Percentiles rank a stretch among this genome's conserved stretches.
Evolutionary conservation across 179 eudicot species (phyloP).

Genomic region (Carnegiea gigantea): DNA sequence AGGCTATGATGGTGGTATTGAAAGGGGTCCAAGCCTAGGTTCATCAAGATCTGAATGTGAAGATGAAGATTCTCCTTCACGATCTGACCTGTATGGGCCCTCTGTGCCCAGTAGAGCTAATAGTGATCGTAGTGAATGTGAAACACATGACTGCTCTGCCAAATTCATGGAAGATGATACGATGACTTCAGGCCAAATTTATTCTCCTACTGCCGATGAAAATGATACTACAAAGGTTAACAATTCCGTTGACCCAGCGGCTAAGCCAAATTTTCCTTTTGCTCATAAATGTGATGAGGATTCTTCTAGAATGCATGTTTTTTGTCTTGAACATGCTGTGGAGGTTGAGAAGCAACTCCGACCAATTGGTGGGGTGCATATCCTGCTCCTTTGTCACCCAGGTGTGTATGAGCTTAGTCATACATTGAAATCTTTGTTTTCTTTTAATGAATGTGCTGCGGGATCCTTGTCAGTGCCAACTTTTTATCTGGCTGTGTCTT

Average conservation of each 20-base stretch:
- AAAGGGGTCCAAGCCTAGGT: conserved; percentile 25
- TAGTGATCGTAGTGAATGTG: conserved; percentile 34
- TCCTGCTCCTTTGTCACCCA: conserved; percentile 91
- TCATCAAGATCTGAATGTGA: conserved; percentile 36
- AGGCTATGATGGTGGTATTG: conserved; percentile 32
- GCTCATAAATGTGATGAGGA: conserved; percentile 60
- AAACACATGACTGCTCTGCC: conserved; percentile 37
- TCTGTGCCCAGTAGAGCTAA: conserved; percentile 32
- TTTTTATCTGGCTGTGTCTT: not conserved
- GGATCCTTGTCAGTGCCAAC: not conserved
- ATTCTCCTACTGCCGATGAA: conserved; percentile 29
- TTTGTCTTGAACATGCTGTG: conserved; percentile 94
- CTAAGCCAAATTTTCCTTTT: conserved; percentile 34
- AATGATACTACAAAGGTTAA: conserved; percentile 20
- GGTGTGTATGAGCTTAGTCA: conserved; percentile 40
- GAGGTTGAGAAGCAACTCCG: conserved; percentile 74
- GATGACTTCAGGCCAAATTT: conserved; percentile 28
- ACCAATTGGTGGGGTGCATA: conserved; percentile 75
- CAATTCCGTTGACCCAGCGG: conserved; percentile 23
- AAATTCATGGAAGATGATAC: conserved; percentile 40
- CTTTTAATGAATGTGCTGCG: not conserved
- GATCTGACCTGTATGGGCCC: conserved; percentile 23
- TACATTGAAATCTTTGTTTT: not conserved
- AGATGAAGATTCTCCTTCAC: conserved; percentile 36
- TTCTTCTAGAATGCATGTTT: conserved; percentile 87